phyloP scores from a whole-genome alignment of 2,329 filamentous ascomycete genomes.

The Fusarium sp. region DNA sequence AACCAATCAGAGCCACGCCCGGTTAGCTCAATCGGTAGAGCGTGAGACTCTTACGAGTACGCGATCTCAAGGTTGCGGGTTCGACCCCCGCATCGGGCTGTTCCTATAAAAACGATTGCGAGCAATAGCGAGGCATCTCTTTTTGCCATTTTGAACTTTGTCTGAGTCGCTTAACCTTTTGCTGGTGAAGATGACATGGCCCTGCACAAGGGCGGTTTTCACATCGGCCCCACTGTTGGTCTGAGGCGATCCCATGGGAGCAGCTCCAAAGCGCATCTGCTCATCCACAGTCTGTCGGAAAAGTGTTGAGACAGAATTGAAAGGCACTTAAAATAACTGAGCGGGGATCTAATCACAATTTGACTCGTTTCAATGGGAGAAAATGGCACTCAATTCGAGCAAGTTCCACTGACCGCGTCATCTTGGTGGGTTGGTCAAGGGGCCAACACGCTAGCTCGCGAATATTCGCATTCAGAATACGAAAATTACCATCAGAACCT shows the following conservation, averaged over 20 bases:
- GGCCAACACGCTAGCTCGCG: neutral
- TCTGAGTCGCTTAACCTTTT: rapidly evolving
- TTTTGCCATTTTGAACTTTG: neutral
- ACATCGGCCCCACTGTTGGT: neutral
- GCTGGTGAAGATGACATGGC: rapidly evolving
- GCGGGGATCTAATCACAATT: too few relatives aligned
- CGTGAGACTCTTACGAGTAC: conserved; percentile 70
- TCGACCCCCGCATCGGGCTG: conserved; percentile 58
- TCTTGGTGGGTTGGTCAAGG: neutral
- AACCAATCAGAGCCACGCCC: conserved; percentile 45
- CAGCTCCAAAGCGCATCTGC: neutral
- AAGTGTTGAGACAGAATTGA: rapidly evolving
- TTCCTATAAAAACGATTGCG: conserved; percentile 45
- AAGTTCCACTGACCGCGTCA: conserved; percentile 6
- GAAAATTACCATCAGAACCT: neutral
- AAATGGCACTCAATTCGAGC: too few relatives aligned
- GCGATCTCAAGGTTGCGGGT: conserved; percentile 66
- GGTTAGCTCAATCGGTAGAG: conserved; percentile 61
- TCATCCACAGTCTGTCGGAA: neutral
- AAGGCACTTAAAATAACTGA: rapidly evolving
- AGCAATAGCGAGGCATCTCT: conserved; percentile 12
- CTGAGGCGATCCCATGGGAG: too few relatives aligned
- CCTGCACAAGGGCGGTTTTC: rapidly evolving
- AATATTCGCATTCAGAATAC: conserved; percentile 25
- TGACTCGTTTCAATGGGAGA: neutral